Percentiles rank a stretch among this genome's conserved stretches.
These are phyloP conservation scores for Coemansia sp. DNA, from an alignment of 192 early-diverging fungal genomes.

Conservation along the genomic window DNA sequence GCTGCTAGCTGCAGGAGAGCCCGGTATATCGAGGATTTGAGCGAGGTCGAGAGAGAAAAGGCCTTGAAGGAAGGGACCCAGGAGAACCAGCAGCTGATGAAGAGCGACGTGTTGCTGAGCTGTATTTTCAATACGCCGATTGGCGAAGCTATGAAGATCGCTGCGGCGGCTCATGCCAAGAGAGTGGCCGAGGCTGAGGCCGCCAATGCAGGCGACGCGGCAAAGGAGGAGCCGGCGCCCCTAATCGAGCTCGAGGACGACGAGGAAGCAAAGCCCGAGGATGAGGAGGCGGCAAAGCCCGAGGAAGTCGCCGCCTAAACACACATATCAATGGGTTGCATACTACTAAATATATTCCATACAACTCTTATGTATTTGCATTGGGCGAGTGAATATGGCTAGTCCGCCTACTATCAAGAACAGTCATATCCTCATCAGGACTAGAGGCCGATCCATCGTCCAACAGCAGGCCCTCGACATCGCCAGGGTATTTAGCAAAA, in stretches of 20 bases:
- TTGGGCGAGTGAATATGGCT: conserved; percentile 3
- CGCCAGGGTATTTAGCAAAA: conserved; percentile 17
- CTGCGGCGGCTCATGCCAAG: conserved; percentile 46
- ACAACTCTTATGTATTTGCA: neutral
- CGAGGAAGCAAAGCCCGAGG: conserved; percentile 49
- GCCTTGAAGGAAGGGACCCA: conserved; percentile 60
- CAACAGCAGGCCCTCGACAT: conserved; percentile 36
- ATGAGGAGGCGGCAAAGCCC: conserved; percentile 38
- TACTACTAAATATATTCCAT: neutral
- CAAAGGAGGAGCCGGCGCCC: conserved; percentile 51
- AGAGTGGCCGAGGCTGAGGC: conserved; percentile 49
- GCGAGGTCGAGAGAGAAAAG: conserved; percentile 52
- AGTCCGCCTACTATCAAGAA: conserved; percentile 3
- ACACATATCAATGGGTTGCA: neutral
- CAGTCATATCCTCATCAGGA: conserved; percentile 37
- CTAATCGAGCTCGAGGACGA: conserved; percentile 30
- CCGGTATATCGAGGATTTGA: conserved; percentile 45
- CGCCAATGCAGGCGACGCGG: neutral
- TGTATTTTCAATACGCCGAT: conserved; percentile 56
- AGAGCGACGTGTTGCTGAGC: conserved; percentile 49
- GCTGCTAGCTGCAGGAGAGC: conserved; percentile 41
- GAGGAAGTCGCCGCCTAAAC: conserved; percentile 3
- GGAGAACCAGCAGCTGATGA: conserved; percentile 51
- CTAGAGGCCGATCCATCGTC: conserved; percentile 46
- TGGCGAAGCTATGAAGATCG: conserved; percentile 50